A percentile compares a stretch with the other conserved stretches of the same genome.
Conservation (phyloP, 2,329 filamentous ascomycete genomes). For the Scorias spongiosa region DNA sequence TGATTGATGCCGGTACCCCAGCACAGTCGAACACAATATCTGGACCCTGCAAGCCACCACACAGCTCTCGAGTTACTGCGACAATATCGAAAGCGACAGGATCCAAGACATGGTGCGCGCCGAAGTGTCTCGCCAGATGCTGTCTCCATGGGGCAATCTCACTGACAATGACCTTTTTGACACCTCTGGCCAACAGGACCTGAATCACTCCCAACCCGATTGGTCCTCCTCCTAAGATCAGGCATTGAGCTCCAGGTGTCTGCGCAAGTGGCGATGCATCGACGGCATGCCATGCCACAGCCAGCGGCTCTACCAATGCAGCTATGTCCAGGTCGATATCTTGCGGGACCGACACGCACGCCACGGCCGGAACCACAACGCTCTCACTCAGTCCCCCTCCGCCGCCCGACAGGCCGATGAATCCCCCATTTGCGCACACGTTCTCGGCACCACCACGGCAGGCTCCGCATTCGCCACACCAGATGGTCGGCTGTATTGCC, state of each 20-base stretch:
- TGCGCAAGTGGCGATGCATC: slow-evolving; percentile 30
- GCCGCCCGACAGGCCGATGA: slow-evolving; percentile 27
- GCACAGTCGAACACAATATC: slow-evolving; percentile 49
- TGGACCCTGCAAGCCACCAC: slow-evolving; percentile 32
- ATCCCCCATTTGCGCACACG: slow-evolving; percentile 41
- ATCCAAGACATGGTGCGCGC: slow-evolving; percentile 40
- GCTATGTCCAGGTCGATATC: slow-evolving; percentile 37
- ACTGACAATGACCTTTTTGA: slow-evolving; percentile 40
- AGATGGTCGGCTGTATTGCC: slow-evolving; percentile 45
- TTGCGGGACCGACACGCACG: slow-evolving; percentile 36
- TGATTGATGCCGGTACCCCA: slow-evolving; percentile 34
- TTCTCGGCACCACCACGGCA: slow-evolving; percentile 41
- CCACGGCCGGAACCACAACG: slow-evolving; percentile 34
- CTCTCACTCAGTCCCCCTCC: slow-evolving; percentile 42
- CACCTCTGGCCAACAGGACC: slow-evolving; percentile 39
- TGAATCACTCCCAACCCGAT: slow-evolving; percentile 47
- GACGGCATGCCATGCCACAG: slow-evolving; percentile 51
- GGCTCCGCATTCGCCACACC: slow-evolving; percentile 40
- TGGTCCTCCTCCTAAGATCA: slow-evolving; percentile 47
- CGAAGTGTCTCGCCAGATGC: slow-evolving; percentile 37
- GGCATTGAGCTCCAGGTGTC: slow-evolving; percentile 28
- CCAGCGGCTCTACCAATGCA: slow-evolving; percentile 48
- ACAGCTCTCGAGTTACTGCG: slow-evolving; percentile 31
- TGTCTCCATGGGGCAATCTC: slow-evolving; percentile 39
- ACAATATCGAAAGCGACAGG: slow-evolving; percentile 37